Evolutionary conservation across 2,329 filamentous ascomycete genomes (phyloP).

Genomic region (Grosmannia clavigera): DNA sequence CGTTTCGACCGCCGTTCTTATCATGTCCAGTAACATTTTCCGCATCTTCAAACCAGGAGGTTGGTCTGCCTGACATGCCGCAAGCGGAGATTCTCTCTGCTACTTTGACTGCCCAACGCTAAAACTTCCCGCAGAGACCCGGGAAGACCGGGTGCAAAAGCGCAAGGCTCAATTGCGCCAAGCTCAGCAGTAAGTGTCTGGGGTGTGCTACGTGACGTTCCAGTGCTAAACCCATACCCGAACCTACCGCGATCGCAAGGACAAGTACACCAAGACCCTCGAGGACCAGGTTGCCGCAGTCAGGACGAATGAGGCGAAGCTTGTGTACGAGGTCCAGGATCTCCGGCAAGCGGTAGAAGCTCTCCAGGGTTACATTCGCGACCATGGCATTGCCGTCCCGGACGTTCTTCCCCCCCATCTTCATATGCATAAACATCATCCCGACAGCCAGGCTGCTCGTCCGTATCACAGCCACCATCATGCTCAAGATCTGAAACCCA

Average conservation of each 20-base stretch:
- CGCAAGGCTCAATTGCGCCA: background rate
- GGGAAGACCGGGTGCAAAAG: background rate
- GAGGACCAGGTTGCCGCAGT: background rate
- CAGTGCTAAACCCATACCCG: background rate
- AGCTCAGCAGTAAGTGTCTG: background rate
- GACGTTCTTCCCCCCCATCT: background rate
- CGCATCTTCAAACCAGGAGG: background rate
- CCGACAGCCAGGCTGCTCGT: background rate
- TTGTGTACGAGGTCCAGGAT: background rate
- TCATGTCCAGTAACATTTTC: background rate
- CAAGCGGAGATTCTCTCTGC: background rate
- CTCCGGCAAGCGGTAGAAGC: background rate
- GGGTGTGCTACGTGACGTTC: background rate
- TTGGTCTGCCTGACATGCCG: background rate
- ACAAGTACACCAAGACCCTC: background rate
- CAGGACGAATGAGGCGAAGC: background rate
- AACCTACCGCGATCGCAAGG: background rate
- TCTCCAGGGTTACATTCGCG: background rate
- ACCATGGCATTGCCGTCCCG: background rate
- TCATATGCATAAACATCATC: background rate
- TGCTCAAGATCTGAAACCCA: background rate
- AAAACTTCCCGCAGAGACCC: background rate
- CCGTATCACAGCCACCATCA: background rate
- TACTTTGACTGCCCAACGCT: background rate
- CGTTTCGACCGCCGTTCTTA: background rate